Conservation (phyloP, 257 asterid genomes). For the Nicotiana noctiflora region DNA sequence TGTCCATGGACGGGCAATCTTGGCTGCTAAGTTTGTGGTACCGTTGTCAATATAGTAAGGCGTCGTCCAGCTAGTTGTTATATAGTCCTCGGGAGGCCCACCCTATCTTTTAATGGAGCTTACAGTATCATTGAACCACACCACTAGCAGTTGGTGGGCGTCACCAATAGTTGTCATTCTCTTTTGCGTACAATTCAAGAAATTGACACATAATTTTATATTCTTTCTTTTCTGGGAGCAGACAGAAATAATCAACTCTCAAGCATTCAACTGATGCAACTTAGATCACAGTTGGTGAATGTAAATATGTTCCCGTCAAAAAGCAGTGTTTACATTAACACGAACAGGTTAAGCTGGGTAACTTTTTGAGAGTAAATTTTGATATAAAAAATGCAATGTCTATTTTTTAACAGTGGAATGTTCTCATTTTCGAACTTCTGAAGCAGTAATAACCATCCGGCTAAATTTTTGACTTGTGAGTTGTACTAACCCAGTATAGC, state of each 20-base stretch:
- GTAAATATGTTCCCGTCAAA: neutral
- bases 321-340: neutral
- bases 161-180: neutral
- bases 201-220: neutral
- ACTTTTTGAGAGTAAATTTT: neutral
- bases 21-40: neutral
- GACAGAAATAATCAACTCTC: neutral
- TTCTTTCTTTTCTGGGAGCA: neutral
- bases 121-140: neutral
- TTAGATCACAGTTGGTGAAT: neutral
- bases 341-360: neutral
- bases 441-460: neutral
- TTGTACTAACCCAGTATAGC: too few species aligned
- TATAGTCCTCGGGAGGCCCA: neutral
- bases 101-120: neutral
- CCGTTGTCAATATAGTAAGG: neutral
- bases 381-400: neutral
- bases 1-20: neutral
- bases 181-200: neutral
- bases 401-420: neutral
- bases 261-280: neutral
- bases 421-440: too few species aligned
- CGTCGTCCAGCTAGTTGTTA: neutral
- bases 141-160: neutral
- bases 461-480: neutral